A percentile compares a stretch with the other conserved stretches of the same genome.
Evolutionary conservation across 163 green algal species (phyloP).

Genomic region (Volvox carteri): DNA sequence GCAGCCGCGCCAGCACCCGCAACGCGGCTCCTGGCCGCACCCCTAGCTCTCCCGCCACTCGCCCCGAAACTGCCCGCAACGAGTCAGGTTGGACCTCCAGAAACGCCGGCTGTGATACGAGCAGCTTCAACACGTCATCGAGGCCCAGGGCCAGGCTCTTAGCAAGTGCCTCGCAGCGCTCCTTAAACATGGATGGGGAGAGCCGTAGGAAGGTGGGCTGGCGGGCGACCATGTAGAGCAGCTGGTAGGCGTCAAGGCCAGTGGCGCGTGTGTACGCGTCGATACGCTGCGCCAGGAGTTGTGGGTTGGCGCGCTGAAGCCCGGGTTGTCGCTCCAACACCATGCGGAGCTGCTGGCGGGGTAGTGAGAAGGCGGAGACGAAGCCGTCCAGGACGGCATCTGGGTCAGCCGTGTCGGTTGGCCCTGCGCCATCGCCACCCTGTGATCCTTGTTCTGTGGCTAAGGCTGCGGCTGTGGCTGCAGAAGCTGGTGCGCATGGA

Average conservation of each 20-base stretch:
- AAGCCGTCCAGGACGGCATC: slow-evolving; percentile 14
- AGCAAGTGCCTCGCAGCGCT: not conserved
- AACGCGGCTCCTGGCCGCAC: not conserved
- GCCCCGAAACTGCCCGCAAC: not conserved
- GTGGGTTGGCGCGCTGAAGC: not conserved
- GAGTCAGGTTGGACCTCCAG: slow-evolving; percentile 22
- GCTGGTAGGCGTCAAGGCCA: slow-evolving; percentile 8
- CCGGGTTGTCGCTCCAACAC: slow-evolving; percentile 43
- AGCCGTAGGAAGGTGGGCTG: slow-evolving; percentile 29
- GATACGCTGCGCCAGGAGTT: slow-evolving; percentile 19
- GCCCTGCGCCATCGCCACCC: not conserved
- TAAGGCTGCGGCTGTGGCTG: not conserved
- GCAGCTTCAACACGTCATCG: not conserved
- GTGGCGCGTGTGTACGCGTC: slow-evolving; percentile 19
- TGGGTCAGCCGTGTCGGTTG: not conserved
- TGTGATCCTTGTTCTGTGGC: not conserved
- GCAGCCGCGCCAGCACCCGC: slow-evolving; percentile 23
- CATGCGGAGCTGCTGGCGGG: slow-evolving; percentile 45
- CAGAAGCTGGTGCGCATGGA: no score
- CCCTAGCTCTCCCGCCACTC: slow-evolving; percentile 12
- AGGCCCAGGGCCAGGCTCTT: not conserved
- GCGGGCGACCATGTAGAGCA: slow-evolving; percentile 48
- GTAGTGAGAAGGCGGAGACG: slow-evolving; percentile 32
- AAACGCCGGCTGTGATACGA: slow-evolving; percentile 44
- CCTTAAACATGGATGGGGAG: not conserved